Base-by-base conservation (phyloP, 1,139 yeast species). In the Taiozyma onychis region DNA sequence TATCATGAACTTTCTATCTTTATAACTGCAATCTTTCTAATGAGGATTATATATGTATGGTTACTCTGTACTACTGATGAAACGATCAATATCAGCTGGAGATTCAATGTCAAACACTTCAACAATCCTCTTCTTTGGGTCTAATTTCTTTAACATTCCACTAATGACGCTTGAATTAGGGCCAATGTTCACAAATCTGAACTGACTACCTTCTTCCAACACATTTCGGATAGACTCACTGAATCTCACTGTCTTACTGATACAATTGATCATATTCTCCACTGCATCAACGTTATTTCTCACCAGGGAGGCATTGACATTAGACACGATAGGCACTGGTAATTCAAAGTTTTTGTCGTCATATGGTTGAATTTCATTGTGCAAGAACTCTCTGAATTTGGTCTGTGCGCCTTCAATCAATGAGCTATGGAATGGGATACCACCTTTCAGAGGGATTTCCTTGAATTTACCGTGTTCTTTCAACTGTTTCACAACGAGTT, bases 201-300 rank as follows among this genome's bases (percentile, higher is more conserved):
- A 39, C 3, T 41, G 5, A 7, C 42, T 28, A 7, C 45, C 34
- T 10, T 28, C 28, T 7, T 44, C 26, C 16, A 57, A 18, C 9
- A 53, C 39, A 3, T 45, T 44, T 18, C 67, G 60, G 51, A 76
- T 62, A 1, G 76, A 68, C 41, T 64, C 56, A 41, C 64, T 64
- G 75, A 80, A 77, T 48, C 67, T 68, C 4, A 77, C 82, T 0
- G 81, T 78, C 26, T 59, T 59, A 30, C 74, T 71, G 56, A 73
- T 75, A 22, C 69, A 73, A 7, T 54, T 52, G 9, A 76, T 65
- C 16, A 75, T 59, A 35, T 57, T 56, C 5, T 57, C 54, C 3
- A 72, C 47, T 3, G 71, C 66, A 14, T 54, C 56, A 14, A 59
- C 55, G 16, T 53, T 53, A 5, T 53, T 54, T 10, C 55, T 57